These are phyloP conservation scores for Cucurbita argyrosperma DNA, from an alignment of 306 rosid species.

Conservation along the genomic window DNA sequence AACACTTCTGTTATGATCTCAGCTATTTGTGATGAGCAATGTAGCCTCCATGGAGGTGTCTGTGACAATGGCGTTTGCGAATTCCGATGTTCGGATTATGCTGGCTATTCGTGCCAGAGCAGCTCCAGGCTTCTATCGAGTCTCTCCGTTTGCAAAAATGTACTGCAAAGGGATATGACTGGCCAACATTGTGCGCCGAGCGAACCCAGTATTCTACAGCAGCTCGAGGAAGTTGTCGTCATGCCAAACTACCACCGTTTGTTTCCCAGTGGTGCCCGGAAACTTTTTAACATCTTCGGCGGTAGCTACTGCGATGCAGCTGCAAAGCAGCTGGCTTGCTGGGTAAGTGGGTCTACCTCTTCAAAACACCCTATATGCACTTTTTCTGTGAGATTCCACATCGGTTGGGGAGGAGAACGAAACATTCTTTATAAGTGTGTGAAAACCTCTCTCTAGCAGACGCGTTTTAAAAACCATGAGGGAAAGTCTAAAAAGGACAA, in stretches of 20 bases:
- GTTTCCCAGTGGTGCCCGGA: constrained; percentile 93
- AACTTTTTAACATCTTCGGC: constrained; percentile 69
- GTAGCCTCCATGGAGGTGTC: constrained; percentile 98
- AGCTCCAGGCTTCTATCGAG: constrained; percentile 67
- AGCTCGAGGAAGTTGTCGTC: constrained; percentile 90
- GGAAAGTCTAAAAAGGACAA: too few relatives aligned
- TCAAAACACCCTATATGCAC: neutral
- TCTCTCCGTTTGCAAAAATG: constrained; percentile 68
- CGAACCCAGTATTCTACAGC: constrained; percentile 83
- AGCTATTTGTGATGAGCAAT: constrained; percentile 95
- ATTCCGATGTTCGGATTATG: constrained; percentile 94
- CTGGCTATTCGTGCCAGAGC: constrained; percentile 96
- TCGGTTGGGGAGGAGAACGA: too few relatives aligned
- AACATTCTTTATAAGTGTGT: too few relatives aligned
- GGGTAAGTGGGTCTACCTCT: constrained; percentile 37
- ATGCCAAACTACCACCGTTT: constrained; percentile 88
- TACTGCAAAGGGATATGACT: constrained; percentile 51
- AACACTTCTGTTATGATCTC: constrained; percentile 16
- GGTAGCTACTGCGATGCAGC: constrained; percentile 77
- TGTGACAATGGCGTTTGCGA: constrained; percentile 95
- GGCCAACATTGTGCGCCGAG: constrained; percentile 98
- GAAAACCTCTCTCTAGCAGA: too few relatives aligned
- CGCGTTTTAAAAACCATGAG: too few relatives aligned
- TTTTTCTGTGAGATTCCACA: neutral
- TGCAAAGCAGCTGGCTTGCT: constrained; percentile 90